phyloP scores from a whole-genome alignment of 2,329 filamentous ascomycete genomes.

The Scytalidium sp. region DNA sequence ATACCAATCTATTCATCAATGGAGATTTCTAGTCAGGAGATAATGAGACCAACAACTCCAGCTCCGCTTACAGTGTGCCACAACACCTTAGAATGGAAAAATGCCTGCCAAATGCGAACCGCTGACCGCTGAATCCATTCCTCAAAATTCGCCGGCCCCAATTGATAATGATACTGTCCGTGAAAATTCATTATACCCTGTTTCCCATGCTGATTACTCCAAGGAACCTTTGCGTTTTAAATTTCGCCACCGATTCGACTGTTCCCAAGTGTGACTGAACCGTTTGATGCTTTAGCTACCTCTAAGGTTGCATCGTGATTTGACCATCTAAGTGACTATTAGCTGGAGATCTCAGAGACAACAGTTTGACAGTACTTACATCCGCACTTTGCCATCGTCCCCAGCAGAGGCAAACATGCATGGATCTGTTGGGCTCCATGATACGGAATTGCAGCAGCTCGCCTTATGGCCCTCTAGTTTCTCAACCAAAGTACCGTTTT shows the following conservation, averaged over 20 bases:
- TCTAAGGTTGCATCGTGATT: neutral
- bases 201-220: constrained; percentile 1
- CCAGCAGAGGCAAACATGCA: constrained; percentile 87
- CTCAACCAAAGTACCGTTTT: constrained; percentile 72
- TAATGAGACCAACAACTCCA: neutral
- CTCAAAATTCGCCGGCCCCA: constrained; percentile 4
- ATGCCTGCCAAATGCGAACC: constrained; percentile 1
- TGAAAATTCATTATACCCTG: neutral
- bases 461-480: constrained; percentile 70
- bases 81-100: constrained; percentile 1
- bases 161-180: neutral
- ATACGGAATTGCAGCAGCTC: constrained; percentile 79
- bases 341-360: neutral
- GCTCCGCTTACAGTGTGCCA: neutral
- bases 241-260: neutral
- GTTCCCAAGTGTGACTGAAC: neutral
- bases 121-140: constrained; percentile 1
- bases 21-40: neutral
- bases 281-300: neutral
- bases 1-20: neutral
- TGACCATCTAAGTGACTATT: neutral
- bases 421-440: constrained; percentile 83
- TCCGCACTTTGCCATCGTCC: constrained; percentile 80
- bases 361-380: constrained; percentile 58
- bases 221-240: neutral